Evolutionary conservation across 495 filamentous ascomycete species (phyloP).

Genomic region (Hyaloscypha bicolor): DNA sequence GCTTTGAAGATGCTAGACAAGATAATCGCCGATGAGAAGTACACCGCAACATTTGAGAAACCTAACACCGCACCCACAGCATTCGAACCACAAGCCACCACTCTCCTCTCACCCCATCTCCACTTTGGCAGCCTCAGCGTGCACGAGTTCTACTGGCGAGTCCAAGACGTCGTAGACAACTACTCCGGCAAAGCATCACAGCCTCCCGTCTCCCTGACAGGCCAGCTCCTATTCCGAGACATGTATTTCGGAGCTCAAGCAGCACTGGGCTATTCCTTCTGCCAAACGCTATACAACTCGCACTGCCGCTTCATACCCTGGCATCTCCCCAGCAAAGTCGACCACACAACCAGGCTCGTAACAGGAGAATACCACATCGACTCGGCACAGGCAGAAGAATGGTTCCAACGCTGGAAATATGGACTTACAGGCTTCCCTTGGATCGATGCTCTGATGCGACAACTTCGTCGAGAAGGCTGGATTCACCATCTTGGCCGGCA

Average conservation of each 20-base stretch:
- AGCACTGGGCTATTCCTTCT: slow-evolving; percentile 57
- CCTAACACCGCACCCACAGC: slow-evolving; percentile 70
- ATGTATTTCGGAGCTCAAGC: slow-evolving; percentile 80
- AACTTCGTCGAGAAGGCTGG: slow-evolving; percentile 69
- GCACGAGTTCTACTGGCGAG: slow-evolving; percentile 69
- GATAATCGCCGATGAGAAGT: slow-evolving; percentile 58
- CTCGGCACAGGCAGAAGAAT: slow-evolving; percentile 55
- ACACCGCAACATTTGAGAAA: slow-evolving; percentile 69
- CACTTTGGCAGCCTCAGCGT: slow-evolving; percentile 68
- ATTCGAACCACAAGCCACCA: slow-evolving; percentile 68
- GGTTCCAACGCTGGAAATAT: slow-evolving; percentile 65
- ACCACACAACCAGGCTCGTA: slow-evolving; percentile 39
- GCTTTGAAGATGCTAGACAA: slow-evolving; percentile 53
- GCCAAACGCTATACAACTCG: slow-evolving; percentile 58
- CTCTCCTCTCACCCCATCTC: slow-evolving; percentile 67
- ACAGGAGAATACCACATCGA: slow-evolving; percentile 59
- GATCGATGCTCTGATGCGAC: slow-evolving; percentile 76
- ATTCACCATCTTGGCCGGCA: slow-evolving; percentile 75
- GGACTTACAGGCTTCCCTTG: slow-evolving; percentile 71
- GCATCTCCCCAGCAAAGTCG: slow-evolving; percentile 63
- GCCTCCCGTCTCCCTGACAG: slow-evolving; percentile 63
- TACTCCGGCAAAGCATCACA: slow-evolving; percentile 50
- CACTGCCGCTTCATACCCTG: slow-evolving; percentile 69
- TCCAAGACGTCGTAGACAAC: slow-evolving; percentile 54
- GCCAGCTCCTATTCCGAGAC: slow-evolving; percentile 71